Conservation (phyloP, 2,329 filamentous ascomycete genomes). For the Gremmenia infestans region DNA sequence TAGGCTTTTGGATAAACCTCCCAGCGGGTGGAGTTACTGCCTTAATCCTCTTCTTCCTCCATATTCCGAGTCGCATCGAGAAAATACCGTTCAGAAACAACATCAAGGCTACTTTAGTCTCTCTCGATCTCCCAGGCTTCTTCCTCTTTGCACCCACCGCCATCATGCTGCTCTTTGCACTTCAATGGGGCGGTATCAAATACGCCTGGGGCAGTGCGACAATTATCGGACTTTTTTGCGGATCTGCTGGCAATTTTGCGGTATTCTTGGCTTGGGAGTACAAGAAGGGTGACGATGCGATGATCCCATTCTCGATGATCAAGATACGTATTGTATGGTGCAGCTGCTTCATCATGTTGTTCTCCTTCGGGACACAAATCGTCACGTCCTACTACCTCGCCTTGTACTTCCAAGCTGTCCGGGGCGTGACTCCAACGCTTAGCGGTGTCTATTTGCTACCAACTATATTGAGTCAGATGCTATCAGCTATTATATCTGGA, state of each 20-base stretch:
- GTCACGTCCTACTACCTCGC: conserved; percentile 40
- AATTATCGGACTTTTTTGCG: conserved; percentile 29
- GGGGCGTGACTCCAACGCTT: conserved; percentile 31
- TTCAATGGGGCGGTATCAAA: conserved; percentile 33
- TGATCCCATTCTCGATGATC: conserved; percentile 26
- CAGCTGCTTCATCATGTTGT: conserved; percentile 12
- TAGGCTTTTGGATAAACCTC: conserved; percentile 39
- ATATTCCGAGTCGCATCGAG: conserved; percentile 24
- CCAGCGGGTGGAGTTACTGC: conserved; percentile 35
- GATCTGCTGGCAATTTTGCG: conserved; percentile 15
- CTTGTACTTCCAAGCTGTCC: conserved; percentile 46
- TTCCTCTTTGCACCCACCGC: conserved; percentile 31
- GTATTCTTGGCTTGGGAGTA: conserved; percentile 28
- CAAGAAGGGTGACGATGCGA: conserved; percentile 25
- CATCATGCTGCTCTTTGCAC: conserved; percentile 32
- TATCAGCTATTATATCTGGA: conserved; percentile 18
- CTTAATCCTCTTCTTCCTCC: conserved; percentile 34
- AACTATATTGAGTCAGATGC: conserved; percentile 31
- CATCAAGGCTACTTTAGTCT: conserved; percentile 7
- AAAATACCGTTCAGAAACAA: conserved; percentile 11
- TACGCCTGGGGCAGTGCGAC: conserved; percentile 30
- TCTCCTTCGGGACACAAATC: conserved; percentile 14
- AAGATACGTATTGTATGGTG: conserved; percentile 19
- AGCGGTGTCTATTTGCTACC: conserved; percentile 38
- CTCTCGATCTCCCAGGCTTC: conserved; percentile 32